Percentiles rank a stretch among this genome's conserved stretches.
phyloP scores from a whole-genome alignment of 2,329 filamentous ascomycete species.

The Nannizziopsis barbatae region DNA sequence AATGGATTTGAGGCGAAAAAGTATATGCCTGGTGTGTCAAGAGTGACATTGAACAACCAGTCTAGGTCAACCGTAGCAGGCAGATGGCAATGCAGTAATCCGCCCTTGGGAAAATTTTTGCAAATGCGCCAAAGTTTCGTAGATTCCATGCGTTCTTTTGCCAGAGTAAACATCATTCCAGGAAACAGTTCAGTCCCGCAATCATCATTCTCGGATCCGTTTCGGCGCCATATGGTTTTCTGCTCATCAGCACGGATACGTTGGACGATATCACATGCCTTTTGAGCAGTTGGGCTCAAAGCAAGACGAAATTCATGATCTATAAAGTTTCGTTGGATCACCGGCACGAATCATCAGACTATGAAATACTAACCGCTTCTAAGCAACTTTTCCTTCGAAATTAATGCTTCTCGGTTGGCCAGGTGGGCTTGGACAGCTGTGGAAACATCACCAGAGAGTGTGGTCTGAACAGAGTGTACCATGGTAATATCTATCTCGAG shows the following conservation, averaged over 20 bases:
- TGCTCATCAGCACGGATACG: constrained; percentile 70
- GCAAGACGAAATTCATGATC: constrained; percentile 30
- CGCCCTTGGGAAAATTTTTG: constrained; percentile 75
- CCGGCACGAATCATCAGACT: not conserved
- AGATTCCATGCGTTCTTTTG: constrained; percentile 73
- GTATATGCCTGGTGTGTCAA: constrained; percentile 62
- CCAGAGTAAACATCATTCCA: constrained; percentile 86
- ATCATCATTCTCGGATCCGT: constrained; percentile 57
- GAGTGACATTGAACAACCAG: constrained; percentile 60
- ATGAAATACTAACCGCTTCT: constrained; percentile 12
- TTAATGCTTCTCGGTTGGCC: constrained; percentile 7
- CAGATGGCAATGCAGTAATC: constrained; percentile 71
- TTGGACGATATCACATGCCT: constrained; percentile 68
- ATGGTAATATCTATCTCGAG: no score
- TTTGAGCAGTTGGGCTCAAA: constrained; percentile 65
- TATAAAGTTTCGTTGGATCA: constrained; percentile 11
- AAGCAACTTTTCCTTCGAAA: constrained; percentile 12
- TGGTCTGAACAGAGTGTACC: not conserved
- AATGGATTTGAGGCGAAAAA: constrained; percentile 52
- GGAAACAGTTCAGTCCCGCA: constrained; percentile 55
- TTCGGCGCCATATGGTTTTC: constrained; percentile 61
- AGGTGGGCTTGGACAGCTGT: constrained; percentile 3
- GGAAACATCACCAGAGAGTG: not conserved
- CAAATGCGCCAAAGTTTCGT: constrained; percentile 81
- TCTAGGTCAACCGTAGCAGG: constrained; percentile 86